Base-by-base conservation (phyloP, 2,329 filamentous ascomycete species). In the Ophiognomonia clavigignenti-juglandacearum region DNA sequence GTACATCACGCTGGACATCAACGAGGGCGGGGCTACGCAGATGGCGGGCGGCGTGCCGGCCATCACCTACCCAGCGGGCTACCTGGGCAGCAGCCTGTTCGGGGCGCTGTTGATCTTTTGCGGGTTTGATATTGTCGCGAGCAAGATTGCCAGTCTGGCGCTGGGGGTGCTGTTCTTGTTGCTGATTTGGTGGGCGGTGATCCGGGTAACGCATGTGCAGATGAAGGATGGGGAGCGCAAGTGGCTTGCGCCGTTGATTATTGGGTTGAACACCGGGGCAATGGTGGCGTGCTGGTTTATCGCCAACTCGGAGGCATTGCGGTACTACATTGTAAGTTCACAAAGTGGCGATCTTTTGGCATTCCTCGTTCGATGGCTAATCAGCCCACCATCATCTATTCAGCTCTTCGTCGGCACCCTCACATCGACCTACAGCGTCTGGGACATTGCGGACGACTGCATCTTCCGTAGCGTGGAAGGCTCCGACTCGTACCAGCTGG, bases 381-480 rank as follows among this genome's bases (percentile, higher is more conserved):
- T 19, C 11, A 31, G 11, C 2, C 9, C n/a, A n/a, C n/a, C 19
- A 14, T 34, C n/a, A 3, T 14, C 18, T 22, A n/a, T n/a, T 16
- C 51, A 80, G 69, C 74, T 91, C 23, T 91, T 91, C 58, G 88
- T 91, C 52, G 86, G 86, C 35, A 86, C 90, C 56, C 90, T 91
- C 86, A 86, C 81, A 6, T 83, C 81, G 2, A 74, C 91, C 1
- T 91, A 91, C 64, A 87, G 83, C 54, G 85, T 87, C 5, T 91
- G 86, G 86, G 86, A 91, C 69, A 91, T 91, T 56, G 90, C 85
- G 64, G 86, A 92, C 59, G 86, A 92, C 56, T 71, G 91, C 26
- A 89, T 92, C 55, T 69, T 90, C 4, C 77, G 86, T 49, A 91
- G 90, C 66, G 85, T 91, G 43, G 90, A 91, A 64, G 81, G 76